Evolutionary conservation across 2,329 filamentous ascomycete species (phyloP), one percentile per base, ranked within the genome.

Genomic region (Coccinonectria pachysandricola): DNA sequence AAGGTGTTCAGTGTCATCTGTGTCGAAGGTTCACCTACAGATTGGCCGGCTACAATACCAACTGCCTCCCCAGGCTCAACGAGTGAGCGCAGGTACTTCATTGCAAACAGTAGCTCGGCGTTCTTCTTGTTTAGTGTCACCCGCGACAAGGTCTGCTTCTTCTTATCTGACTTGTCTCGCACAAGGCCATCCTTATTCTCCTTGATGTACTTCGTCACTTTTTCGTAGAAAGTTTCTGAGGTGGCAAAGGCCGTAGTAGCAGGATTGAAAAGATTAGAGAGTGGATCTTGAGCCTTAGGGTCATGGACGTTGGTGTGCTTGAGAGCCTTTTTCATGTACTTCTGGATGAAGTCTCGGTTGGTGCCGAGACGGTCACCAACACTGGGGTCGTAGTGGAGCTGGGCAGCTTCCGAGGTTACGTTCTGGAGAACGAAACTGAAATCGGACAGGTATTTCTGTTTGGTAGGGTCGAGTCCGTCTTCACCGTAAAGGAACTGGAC

Each of bases 1-100:
- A 98, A 98, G 15, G 92, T 98, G 60, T 98, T 98, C 29, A 98
- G 64, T 6, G 92, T 98, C 92, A 98, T 98, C 56, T 98, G 91
- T 8, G 91, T 98, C 3, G 87, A 95, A 7, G 92, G 91, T 52
- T 98, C 92, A 50, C 91, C 91, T 21, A 98, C 78, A 16, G 88
- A 96, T 57, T 98, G 91, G 7, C 87, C 87, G 26, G 92, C 92
- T 32, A 98, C 84, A 37, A 98, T 92, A 40, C 91, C 91, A 14
- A 98, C 87, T 14, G 91, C 88, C 60, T 98, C 92, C 23, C 91
- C 91, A 15, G 91, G 85, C 45, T 98, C 88, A 13, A 95, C 81
- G 7, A 95, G 69, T 2, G 87, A 94, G 42, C 79, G 80, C 40
- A 96, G 68, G 49, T 96, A 98, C 53, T 96, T 94, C 50, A 92